Evolutionary conservation across 2,329 filamentous ascomycete genomes (phyloP), one percentile per base, ranked within the genome.

Genomic region (Scedosporium apiospermum): DNA sequence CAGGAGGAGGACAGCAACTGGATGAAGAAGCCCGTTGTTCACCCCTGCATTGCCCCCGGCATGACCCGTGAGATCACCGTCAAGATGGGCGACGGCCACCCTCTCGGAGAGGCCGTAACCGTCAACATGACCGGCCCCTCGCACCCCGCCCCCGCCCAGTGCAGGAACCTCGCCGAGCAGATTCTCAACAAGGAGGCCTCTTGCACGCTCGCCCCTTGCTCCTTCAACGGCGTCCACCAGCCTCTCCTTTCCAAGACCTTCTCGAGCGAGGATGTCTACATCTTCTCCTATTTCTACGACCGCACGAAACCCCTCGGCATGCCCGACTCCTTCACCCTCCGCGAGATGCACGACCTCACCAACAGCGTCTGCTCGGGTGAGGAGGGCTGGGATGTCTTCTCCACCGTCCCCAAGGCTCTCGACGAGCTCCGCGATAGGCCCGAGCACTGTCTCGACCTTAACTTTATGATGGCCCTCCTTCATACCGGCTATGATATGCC

Each of bases 401-500:
- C 82, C 62, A 83, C 83, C 63, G 82, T 97, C 23, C 87, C 89
- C 5, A 87, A 85, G 21, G 96, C 93, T 0, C 74, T 97, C 60
- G 82, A 88, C 1, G 92, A 98, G 78, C 82, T 99, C 38, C 78
- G 80, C 62, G 92, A 84, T 65, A 85, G 93, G 63, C 92, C 95
- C 2, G 93, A 99, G 76, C 90, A 89, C 75, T 99, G 95, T 77
- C 78, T 99, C 69, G 95, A 99, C 75, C 79, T 99, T 69, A 99
- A 91, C 79, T 99, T 98, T 72, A 97, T 97, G 91, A 78, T 96
- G 69, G 90, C 90, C 27, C 80, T 99, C 63, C 79, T 98, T 62
- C 93, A 98, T 76, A 96, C 91, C 5, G 95, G 95, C 3, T 99
- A 99, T 71, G 95, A 98, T 68, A 97, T 99, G 91, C 93, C 93